These are phyloP conservation scores for Leccinum longicurvipes DNA, from an alignment of 768 basidiomycete species.

Conservation along the genomic window DNA sequence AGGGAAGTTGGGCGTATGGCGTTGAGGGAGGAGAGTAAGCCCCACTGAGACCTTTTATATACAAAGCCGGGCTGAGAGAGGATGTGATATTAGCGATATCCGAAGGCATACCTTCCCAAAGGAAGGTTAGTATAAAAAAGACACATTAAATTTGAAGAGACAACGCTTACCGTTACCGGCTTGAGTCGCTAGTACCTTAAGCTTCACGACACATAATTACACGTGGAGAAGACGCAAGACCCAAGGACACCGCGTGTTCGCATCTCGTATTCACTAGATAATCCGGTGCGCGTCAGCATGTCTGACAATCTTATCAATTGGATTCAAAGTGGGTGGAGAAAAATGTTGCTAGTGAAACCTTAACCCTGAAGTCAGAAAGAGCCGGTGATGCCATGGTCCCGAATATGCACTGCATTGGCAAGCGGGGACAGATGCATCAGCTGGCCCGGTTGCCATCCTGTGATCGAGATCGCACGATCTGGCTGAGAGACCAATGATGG, in stretches of 20 bases:
- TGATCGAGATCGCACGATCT: slow-evolving; percentile 23
- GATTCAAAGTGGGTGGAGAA: slow-evolving; percentile 1
- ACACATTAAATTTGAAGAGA: slow-evolving; percentile 23
- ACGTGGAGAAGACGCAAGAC: slow-evolving; percentile 19
- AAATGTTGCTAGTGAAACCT: slow-evolving; percentile 13
- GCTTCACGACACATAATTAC: slow-evolving; percentile 30
- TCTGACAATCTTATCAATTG: slow-evolving; percentile 2
- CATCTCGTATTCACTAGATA: slow-evolving; percentile 20
- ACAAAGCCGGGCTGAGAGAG: slow-evolving; percentile 18
- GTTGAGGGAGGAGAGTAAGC: slow-evolving; percentile 5
- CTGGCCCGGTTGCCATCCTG: slow-evolving; percentile 9
- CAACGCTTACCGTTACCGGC: slow-evolving; percentile 28
- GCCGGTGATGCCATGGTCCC: slow-evolving; percentile 3
- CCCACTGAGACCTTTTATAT: slow-evolving; percentile 28
- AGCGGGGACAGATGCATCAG: slow-evolving; percentile 1
- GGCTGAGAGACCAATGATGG: slow-evolving; percentile 10
- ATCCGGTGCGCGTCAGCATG: slow-evolving; percentile 1
- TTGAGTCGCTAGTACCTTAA: slow-evolving; percentile 27
- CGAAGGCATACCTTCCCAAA: slow-evolving; percentile 19
- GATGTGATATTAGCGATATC: slow-evolving; percentile 19
- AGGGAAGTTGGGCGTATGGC: slow-evolving; percentile 8
- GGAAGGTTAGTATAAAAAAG: slow-evolving; percentile 23
- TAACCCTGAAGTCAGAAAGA: slow-evolving; percentile 12
- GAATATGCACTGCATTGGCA: background rate
- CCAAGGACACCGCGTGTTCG: slow-evolving; percentile 29